A percentile compares a stretch with the other conserved stretches of the same genome.
Evolutionary conservation across 139 green algal species (phyloP).

Genomic region (Helicosporidium sp.): DNA sequence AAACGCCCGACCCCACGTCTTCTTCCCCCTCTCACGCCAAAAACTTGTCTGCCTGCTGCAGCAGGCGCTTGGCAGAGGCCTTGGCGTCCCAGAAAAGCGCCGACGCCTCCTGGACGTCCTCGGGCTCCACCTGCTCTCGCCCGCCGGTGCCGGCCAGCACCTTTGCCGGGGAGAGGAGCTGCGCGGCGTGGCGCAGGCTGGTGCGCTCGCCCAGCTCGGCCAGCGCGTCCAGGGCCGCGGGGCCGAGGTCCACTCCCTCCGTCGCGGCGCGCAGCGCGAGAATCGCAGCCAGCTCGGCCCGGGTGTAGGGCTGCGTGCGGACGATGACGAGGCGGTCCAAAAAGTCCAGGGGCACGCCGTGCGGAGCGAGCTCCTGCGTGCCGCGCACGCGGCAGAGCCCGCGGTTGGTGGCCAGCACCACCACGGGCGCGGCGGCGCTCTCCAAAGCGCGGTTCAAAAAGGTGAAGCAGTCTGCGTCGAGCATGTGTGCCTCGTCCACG

Average conservation of each 20-base stretch:
- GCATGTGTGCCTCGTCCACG: conserved; percentile 97
- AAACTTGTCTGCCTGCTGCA: conserved; percentile 86
- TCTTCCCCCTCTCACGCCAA: conserved; percentile 52
- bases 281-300: conserved; percentile 74
- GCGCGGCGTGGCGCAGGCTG: conserved; percentile 44
- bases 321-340: conserved; percentile 97
- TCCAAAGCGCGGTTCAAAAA: conserved; percentile 92
- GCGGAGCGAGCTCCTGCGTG: conserved; percentile 67
- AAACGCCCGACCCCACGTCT: too few species aligned
- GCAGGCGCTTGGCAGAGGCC: conserved; percentile 61
- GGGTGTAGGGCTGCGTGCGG: conserved; percentile 83
- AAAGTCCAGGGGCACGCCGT: conserved; percentile 90
- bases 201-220: conserved; percentile 71
- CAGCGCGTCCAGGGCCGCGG: conserved; percentile 64
- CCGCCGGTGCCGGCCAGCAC: conserved; percentile 43
- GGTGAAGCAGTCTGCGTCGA: conserved; percentile 98
- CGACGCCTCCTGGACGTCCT: conserved; percentile 59
- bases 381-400: conserved; percentile 74
- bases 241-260: conserved; percentile 78
- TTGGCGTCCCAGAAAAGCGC: conserved; percentile 89
- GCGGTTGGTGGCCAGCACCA: conserved; percentile 95
- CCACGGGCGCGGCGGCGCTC: conserved; percentile 77
- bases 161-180: conserved; percentile 76
- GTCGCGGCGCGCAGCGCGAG: conserved; percentile 72
- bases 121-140: conserved; percentile 25